Base-by-base conservation (phyloP, 345 rosid genomes). In the Sisymbrium irio region DNA sequence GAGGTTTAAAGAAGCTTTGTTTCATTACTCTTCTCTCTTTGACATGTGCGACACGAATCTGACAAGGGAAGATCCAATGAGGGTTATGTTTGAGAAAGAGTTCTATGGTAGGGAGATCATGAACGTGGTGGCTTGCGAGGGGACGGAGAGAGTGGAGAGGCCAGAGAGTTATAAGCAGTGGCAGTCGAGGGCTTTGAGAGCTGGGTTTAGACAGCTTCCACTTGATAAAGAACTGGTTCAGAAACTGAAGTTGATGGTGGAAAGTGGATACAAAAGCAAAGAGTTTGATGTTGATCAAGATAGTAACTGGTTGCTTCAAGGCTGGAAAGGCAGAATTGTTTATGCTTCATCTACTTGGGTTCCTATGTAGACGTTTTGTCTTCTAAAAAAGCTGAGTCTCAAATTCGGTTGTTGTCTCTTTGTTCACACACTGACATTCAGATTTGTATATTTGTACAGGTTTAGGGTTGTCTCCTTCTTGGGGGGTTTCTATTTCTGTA, bases 131-230 rank as follows among this genome's bases (percentile, higher is more conserved):
- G 91, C 98, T 0, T 88, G 94, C 4, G 98, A 92, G 57, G 96
- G 92, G n/a, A 28, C 53, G 15, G 96, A 85, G 76, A 85, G 97
- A 77, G 82, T 86, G 5, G 96, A 85, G 81, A 85, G 97, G 63
- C 92, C 97, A 0, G 97, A 92, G 86, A 83, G 88, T 14, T 89
- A 88, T 78, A 92, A 86, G 82, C 96, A 81, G 59, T 92, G 97
- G 97, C 89, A 84, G 42, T 73, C 49, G 7, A 79, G 97, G 62
- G 69, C 50, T 6, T 65, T 35, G 46, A 83, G 90, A 74, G 93
- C 92, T 3, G 96, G 97, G 54, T 86, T 92, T 76, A 86, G 62
- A 79, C 84, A 79, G 54, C 74, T 82, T 22, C 85, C 89, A 0
- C 20, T 88, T 51, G 86, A 83, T 13, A 75, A 73, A 42, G 61